Base-by-base conservation (phyloP, 164 flowering plant species). In the Stephania yunnanensis region DNA sequence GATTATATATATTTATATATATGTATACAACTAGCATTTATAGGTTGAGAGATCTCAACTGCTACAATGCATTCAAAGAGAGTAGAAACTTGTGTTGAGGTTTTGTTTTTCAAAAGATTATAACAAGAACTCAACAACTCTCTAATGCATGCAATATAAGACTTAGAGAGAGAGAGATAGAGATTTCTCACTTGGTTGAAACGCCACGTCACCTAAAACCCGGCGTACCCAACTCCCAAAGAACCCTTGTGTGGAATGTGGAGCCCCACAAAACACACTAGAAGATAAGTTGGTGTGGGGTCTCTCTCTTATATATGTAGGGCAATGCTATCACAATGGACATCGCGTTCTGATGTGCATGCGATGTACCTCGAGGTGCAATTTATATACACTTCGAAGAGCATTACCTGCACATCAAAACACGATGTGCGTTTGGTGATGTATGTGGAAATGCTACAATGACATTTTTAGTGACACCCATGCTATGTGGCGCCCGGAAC, bases 121-220 rank as follows among this genome's bases (percentile, higher is more conserved):
- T 77, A 71, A 70, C 77, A 58, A 73, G 53, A 17, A 70, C 79
- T 30, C 71, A 80, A 53, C 82, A 70, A 74, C 80, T 72, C 73
- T 77, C 52, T 46, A 6, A 70, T 10, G 19, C 67, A 74, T 77
- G 74, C 76, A 75, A 74, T 30, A 74, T 30, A 25, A 20, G 73
- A 75, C 29, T 74, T 67, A 73, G 76, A 64, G 42, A 36, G 42
- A 36, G 42, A 25, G 25, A 25, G 25, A 25, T 0, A 25, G 25
- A 36, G 42, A 4, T 36, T 36, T 36, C 42, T 36, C 42, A 71
- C 83, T 77, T 71, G 74, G 19, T 65, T 71, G 69, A 36, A 72
- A 79, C 74, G 46, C 70, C 78, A 79, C 75, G 75, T 75, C 75
- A 79, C 71, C 53, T 11, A 70, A 78, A 78, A 78, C 73, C 74